Base-by-base conservation (phyloP, 2,329 filamentous ascomycete genomes). In the Hypoxylon sp. region DNA sequence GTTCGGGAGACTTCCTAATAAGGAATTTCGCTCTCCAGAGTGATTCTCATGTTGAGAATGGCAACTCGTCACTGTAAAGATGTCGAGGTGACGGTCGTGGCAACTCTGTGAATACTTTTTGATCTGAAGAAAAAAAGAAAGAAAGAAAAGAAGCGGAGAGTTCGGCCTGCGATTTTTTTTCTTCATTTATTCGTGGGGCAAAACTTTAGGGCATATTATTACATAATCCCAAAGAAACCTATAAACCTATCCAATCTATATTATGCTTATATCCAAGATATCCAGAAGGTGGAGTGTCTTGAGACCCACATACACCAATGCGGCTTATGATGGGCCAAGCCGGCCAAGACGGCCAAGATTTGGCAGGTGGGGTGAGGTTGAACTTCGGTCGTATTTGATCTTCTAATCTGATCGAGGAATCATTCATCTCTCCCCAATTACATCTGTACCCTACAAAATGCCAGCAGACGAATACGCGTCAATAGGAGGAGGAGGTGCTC, bases 391-490 rank as follows among this genome's bases (percentile, higher is more conserved):
- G 29, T 26, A 33, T 46, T 63, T n/a, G 47, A 63, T 37, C 47
- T 48, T 42, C 39, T 22, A 33, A 53, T 22, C 29, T 22, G 19
- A 42, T 13, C 39, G 19, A 55, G 22, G 13, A 46, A 47, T 47
- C 39, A 44, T 22, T 24, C 53, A 24, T 24, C 39, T 24, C 35
- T 35, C 19, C 14, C 11, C 19, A 22, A 5, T 9, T 31, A 22
- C 31, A 42, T 24, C 5, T 11, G 24, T 24, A 50, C 22, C 42
- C 47, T 13, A 67, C 48, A 70, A 59, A 50, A 94, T 94, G 92
- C 87, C 90, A 24, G 86, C 88, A 61, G 91, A 92, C 79, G 93
- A 97, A 74, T 97, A 97, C 83, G 81, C 86, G 52, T 83, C 88
- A 69, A 81, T 84, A 63, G 86, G 87, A 67, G 86, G 89, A 64